Base-by-base conservation (phyloP, 1,139 yeast species). In the Tardiomyces blankii region DNA sequence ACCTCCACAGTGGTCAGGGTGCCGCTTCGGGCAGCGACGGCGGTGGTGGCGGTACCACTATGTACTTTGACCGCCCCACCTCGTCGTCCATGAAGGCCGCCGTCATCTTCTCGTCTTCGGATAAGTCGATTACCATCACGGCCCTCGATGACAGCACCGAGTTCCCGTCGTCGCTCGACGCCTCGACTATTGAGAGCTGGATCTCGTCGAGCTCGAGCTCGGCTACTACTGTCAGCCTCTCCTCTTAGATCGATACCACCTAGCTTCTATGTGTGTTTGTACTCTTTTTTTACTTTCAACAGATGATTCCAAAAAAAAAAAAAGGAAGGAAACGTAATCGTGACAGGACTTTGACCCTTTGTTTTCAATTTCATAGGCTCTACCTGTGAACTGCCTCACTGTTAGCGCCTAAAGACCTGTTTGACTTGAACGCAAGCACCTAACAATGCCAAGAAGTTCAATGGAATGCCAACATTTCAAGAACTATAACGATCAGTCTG, bases 1-100 rank as follows among this genome's bases (percentile, higher is more conserved):
- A 89, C 63, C 69, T 91, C 59, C 98, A 91, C 70, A 78, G 77
- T 61, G 87, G 86, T 60, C 96, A 88, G 74, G 94, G 93, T 59
- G 64, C 71, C 53, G 55, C 50, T 16, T 61, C 66, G 51, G 78
- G 79, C 55, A 47, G 50, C 45, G 46, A 51, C 43, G 53, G 53
- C 33, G 47, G 51, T 44, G 70, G 70, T 47, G 95, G 95, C 61
- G 94, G 94, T 65, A 74, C 95, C 51, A 73, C 80, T 56, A 94
- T 88, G 68, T 88, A 80, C 75, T 86, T 91, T 64, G 61, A 67
- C 23, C 85, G 98, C 75, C 97, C 97, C 60, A 75, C 82, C 43
- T 62, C 70, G 51, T 75, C 79, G 18, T 72, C 94, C 45, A 71
- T 89, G 74, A 87, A 84, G 72, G 96, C 94, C 57, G 97, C 96